Evolutionary conservation across 75 land plant species (phyloP), one percentile per base, ranked within the genome.

Genomic region (Sequoia sempervirens): DNA sequence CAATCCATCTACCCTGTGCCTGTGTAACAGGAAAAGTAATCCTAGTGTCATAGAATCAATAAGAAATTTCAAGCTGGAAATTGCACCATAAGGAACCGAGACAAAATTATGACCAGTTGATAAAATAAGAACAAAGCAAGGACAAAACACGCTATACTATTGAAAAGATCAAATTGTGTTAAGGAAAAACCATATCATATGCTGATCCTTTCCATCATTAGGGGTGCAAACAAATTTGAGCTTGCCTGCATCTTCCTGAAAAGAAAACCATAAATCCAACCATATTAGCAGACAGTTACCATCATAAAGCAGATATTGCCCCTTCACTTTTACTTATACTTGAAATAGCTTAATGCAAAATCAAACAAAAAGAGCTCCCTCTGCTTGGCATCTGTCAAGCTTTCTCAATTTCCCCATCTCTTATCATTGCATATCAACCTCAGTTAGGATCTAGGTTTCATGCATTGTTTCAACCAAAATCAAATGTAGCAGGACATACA

Each of bases 151-250:
- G 5, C 78, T 23, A 18, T 1, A 75, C n/a, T 37, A 1, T 40
- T 40, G 43, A 75, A 75, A 40, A 74, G 8, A 23, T 20, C 18
- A 7, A 75, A 75, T 6, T 75, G 78, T 38, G 78, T 75, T 5
- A 40, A 40, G 66, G 45, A 68, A 45, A 81, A 91, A 97, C 99
- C 99, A 97, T 87, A 97, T 89, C 99, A 97, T 97, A 87, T 97
- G 99, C 79, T 97, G 90, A 87, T 97, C 96, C 54, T 86, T 66
- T 30, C 96, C 96, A 87, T 97, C 99, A 90, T 97, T 97, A 34
- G 83, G 82, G 81, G 85, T 86, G 80, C 98, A 97, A 15, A 90
- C 85, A 84, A 97, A 97, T 75, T 89, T 93, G 58, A 97, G 92
- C 69, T 87, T 90, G 41, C 95, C 98, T 15, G 96, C 89, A 85